Conservation (phyloP, 139 green algal species). For the Pleodorina starrii region DNA sequence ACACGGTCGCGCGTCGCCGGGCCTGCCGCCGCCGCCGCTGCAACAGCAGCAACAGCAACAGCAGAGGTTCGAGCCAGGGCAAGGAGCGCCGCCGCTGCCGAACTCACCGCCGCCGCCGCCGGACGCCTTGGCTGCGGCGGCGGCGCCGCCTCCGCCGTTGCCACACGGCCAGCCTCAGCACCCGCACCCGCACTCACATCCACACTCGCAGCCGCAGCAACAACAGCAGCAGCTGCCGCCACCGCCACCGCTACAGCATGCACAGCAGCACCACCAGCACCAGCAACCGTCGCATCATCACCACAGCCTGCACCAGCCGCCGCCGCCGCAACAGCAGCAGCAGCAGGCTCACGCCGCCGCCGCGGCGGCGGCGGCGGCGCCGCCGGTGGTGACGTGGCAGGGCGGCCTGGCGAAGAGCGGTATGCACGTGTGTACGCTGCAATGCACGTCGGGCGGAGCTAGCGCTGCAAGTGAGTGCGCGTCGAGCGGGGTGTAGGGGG, state of each 20-base stretch:
- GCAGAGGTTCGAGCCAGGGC: slow-evolving; percentile 19
- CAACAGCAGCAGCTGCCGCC: slow-evolving; percentile 1
- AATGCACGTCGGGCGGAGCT: not conserved
- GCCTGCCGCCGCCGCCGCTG: too few species aligned
- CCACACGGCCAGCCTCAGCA: not conserved
- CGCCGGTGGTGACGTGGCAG: slow-evolving; percentile 39
- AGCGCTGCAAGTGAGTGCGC: slow-evolving; percentile 10
- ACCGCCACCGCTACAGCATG: not conserved
- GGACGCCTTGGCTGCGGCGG: not conserved
- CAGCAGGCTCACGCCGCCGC: not conserved
- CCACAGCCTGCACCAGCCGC: not conserved
- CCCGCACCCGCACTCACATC: not conserved
- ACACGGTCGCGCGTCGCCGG: not conserved
- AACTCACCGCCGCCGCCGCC: not conserved
- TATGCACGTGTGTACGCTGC: slow-evolving; percentile 16
- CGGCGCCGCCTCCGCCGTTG: not conserved
- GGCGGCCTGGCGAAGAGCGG: slow-evolving; percentile 53
- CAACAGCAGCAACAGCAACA: too few species aligned
- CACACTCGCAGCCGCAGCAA: not conserved
- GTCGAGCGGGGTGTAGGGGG: too few species aligned
- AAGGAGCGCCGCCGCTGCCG: not conserved
- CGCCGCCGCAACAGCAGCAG: not conserved
- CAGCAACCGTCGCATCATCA: not conserved
- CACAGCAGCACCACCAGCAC: slow-evolving; percentile 1
- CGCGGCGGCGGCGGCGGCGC: too few species aligned